Conservation (phyloP, 208 protist species). For the Wallacemonas sp. region DNA sequence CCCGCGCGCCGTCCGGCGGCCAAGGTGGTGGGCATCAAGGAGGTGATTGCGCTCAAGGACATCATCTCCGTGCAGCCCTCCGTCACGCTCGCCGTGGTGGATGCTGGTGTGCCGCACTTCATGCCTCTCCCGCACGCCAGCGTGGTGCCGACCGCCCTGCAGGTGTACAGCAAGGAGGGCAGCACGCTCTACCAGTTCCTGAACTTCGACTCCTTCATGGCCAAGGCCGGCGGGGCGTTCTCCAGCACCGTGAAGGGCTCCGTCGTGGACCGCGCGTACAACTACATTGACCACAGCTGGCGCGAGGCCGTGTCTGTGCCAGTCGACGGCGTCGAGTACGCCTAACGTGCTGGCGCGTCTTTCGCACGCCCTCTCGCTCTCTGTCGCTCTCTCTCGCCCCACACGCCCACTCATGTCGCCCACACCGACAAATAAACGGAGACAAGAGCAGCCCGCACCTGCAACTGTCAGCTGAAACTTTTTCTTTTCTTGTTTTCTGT, state of each 20-base stretch:
- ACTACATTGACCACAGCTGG: slow-evolving; percentile 89
- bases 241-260: slow-evolving; percentile 50
- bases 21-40: slow-evolving; percentile 37
- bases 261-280: slow-evolving; percentile 72
- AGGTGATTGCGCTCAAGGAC: slow-evolving; percentile 55
- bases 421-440: slow-evolving; percentile 10
- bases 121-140: slow-evolving; percentile 50
- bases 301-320: slow-evolving; percentile 59
- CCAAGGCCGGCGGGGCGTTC: slow-evolving; percentile 43
- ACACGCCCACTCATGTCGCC: too few species aligned
- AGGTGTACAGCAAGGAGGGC: slow-evolving; percentile 58
- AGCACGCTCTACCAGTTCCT: slow-evolving; percentile 80
- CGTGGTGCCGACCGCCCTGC: slow-evolving; percentile 70
- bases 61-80: slow-evolving; percentile 68
- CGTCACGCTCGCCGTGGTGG: slow-evolving; percentile 59
- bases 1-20: slow-evolving; percentile 21
- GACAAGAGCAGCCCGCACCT: slow-evolving; percentile 8
- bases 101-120: slow-evolving; percentile 63
- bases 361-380: too few species aligned
- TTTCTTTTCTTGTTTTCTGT: slow-evolving; percentile 24
- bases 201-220: slow-evolving; percentile 57
- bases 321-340: slow-evolving; percentile 65
- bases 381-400: too few species aligned
- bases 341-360: too few species aligned
- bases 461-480: too few species aligned